These are phyloP conservation scores for Escallonia herrerae DNA, from an alignment of 129 eudicot species.

Conservation along the genomic window DNA sequence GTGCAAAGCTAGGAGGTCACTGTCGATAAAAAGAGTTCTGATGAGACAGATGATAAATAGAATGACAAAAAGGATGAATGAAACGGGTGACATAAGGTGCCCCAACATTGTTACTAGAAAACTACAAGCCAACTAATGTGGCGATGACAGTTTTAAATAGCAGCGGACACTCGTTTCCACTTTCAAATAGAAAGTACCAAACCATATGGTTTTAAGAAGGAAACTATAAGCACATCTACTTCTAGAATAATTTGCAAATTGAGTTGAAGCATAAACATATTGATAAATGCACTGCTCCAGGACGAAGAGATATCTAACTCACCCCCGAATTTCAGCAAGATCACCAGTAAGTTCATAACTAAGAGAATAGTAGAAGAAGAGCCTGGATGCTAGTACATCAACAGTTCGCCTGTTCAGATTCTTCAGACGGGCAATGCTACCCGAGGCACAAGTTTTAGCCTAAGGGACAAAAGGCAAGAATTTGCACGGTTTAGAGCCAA, in stretches of 20 bases:
- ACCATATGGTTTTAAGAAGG: too few relatives aligned
- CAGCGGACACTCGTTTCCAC: too few relatives aligned
- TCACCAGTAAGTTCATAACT: constrained; percentile 80
- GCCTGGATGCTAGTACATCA: constrained; percentile 85
- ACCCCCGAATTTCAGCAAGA: constrained; percentile 97
- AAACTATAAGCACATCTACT: too few relatives aligned
- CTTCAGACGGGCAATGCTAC: constrained; percentile 86
- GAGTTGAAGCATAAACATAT: background rate
- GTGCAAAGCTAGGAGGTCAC: constrained; percentile 84
- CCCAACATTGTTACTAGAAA: too few relatives aligned
- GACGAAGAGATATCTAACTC: constrained; percentile 19
- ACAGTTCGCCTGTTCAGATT: constrained; percentile 70
- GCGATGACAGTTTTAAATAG: too few relatives aligned
- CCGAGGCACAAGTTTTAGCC: constrained; percentile 95
- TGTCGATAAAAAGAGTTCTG: constrained; percentile 22
- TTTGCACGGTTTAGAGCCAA: constrained; percentile 5
- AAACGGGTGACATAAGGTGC: too few relatives aligned
- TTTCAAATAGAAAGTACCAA: too few relatives aligned
- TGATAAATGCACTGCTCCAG: background rate
- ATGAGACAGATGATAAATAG: constrained; percentile 4
- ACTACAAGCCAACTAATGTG: too few relatives aligned
- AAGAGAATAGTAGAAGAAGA: constrained; percentile 75
- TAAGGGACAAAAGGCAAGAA: constrained; percentile 21
- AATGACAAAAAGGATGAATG: background rate
- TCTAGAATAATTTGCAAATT: too few relatives aligned